Evolutionary conservation across 2,329 filamentous ascomycete species (phyloP), one percentile per base, ranked within the genome.

Genomic region (Clarireedia homoeocarpa): DNA sequence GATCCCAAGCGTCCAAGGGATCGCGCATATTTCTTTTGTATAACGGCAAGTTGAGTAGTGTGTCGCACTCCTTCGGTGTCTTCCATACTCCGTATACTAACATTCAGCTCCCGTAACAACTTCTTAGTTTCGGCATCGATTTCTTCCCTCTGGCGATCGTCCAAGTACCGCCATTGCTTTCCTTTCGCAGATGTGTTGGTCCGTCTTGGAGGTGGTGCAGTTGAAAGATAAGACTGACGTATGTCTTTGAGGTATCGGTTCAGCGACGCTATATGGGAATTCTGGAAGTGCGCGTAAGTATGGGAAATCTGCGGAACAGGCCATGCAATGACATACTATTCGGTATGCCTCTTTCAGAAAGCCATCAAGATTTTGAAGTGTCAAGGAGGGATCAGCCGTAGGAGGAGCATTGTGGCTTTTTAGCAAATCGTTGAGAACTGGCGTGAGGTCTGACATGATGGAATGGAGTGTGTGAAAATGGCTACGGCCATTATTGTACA

Each of bases 281-380:
- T 94, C 91, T 95, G 67, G 17, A 45, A 7, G 57, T 46, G 20
- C 17, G 27, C 14, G 26, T 59, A 51, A 61, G 65, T 58, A 67
- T 9, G 26, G 66, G 61, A 61, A 55, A 55, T 55, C 42, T 14
- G 26, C 55, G 48, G 36, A 34, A 39, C 26, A 39, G 51, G 52
- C 53, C 48, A 46, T 36, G 56, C 51, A 62, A 59, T 62, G 64
- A 60, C 80, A 67, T 75, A 95, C 91, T 71, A 97, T 96, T 69
- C 87, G 83, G 73, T 95, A 94, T 53, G 94, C 94, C 73, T 97
- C 92, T 69, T 92, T 91, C 36, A 97, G 76, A 69, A 97, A 99
- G 66, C 88, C 87, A 70, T 96, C 89, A 51, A 94, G 80, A 63
- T 72, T 78, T 62, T 79, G 74, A 49, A 76, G 65, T 56, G 62